A percentile compares a stretch with the other conserved stretches of the same genome.
Evolutionary conservation across 1,284 basidiomycete species (phyloP).

Genomic region (Taiwanofungus camphoratus): DNA sequence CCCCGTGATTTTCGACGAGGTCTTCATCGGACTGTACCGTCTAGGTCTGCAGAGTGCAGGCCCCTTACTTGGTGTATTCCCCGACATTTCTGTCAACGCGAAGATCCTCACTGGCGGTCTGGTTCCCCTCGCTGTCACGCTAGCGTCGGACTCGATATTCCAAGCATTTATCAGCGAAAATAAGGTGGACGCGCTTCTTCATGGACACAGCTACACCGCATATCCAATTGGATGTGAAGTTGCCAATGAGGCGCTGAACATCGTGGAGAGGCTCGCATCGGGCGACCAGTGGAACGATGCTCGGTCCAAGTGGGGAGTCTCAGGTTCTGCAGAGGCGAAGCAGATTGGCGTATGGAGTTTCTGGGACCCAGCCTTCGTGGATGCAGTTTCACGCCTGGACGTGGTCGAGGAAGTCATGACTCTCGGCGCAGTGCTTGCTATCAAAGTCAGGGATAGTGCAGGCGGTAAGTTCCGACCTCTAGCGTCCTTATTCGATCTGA

Average conservation of each 20-base stretch:
- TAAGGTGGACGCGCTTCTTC: conserved; percentile 85
- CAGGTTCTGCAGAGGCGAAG: conserved; percentile 10
- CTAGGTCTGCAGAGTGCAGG: conserved; percentile 70
- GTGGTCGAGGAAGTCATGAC: conserved; percentile 78
- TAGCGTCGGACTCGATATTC: conserved; percentile 80
- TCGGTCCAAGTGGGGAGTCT: conserved; percentile 37
- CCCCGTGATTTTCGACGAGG: conserved; percentile 95
- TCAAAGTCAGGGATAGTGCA: conserved; percentile 64
- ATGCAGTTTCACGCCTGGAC: conserved; percentile 50
- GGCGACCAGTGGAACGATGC: conserved; percentile 55
- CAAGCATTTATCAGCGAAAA: conserved; percentile 69
- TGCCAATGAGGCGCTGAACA: conserved; percentile 73
- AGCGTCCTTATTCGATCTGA: not conserved
- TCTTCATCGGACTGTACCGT: conserved; percentile 89
- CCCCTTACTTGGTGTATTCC: conserved; percentile 62
- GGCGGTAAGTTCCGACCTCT: conserved; percentile 40
- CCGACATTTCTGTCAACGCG: conserved; percentile 89
- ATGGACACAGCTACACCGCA: conserved; percentile 95
- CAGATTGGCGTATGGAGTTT: conserved; percentile 69
- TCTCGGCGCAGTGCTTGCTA: conserved; percentile 82
- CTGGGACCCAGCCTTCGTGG: conserved; percentile 77
- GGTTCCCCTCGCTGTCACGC: conserved; percentile 81
- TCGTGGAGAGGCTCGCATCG: conserved; percentile 48
- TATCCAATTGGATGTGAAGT: conserved; percentile 91
- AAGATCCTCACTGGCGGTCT: conserved; percentile 95